Conservation (phyloP, 2,329 filamentous ascomycete species). For the Neonectria coccinea region DNA sequence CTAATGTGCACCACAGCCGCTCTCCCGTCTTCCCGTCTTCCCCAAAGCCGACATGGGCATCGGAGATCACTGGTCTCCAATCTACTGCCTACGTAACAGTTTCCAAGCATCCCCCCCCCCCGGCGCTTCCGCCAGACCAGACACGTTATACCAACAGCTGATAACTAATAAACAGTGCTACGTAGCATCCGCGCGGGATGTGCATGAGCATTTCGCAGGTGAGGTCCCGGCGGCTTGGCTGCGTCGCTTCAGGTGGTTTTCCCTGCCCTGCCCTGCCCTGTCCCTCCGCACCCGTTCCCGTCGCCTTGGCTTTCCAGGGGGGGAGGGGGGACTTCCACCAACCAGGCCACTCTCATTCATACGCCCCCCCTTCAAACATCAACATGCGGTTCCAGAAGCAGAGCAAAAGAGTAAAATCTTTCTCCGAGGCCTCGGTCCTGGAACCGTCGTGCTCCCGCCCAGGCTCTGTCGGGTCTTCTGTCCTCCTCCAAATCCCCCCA, state of each 20-base stretch:
- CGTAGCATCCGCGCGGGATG: not conserved
- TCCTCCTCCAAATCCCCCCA: conserved; percentile 7
- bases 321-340: not conserved
- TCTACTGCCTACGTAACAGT: not conserved
- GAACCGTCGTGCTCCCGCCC: conserved; percentile 18
- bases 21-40: not conserved
- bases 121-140: not conserved
- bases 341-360: not conserved
- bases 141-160: not conserved
- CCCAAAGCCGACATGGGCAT: not conserved
- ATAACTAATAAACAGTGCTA: not conserved
- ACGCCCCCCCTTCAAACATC: conserved; percentile 4
- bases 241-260: too few relatives aligned
- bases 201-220: not conserved
- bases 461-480: conserved; percentile 12
- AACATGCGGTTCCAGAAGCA: conserved; percentile 4
- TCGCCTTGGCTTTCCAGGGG: not conserved
- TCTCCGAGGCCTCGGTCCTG: conserved; percentile 24
- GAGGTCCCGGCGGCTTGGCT: not conserved
- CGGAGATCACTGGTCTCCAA: not conserved
- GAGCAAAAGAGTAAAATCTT: conserved; percentile 6
- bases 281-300: not conserved
- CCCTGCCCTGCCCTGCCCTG: too few relatives aligned
- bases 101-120: not conserved
- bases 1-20: conserved; percentile 11